These are phyloP conservation scores for Fusarium caatingaense DNA, from an alignment of 2,329 filamentous ascomycete genomes.

Conservation along the genomic window DNA sequence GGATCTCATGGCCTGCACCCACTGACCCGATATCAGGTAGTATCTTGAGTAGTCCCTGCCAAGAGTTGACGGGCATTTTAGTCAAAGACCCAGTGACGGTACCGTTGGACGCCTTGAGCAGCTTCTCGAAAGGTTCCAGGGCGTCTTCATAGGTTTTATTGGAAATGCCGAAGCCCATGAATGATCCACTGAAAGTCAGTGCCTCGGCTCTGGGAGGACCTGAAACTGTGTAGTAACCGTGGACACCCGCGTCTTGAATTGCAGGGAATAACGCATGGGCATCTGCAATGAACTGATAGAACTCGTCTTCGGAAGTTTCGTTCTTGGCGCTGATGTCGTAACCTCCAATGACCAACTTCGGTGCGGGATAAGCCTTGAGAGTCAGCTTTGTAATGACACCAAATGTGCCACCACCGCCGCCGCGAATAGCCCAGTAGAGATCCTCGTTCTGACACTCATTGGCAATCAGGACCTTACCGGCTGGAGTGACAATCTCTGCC, in stretches of 20 bases:
- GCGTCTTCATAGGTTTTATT: not conserved
- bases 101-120: not conserved
- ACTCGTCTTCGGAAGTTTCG: rapidly evolving
- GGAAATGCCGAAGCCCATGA: not conserved
- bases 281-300: not conserved
- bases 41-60: not conserved
- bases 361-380: not conserved
- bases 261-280: not conserved
- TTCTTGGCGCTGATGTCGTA: not conserved
- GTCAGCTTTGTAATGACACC: slow-evolving; percentile 4
- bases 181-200: not conserved
- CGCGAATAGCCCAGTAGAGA: slow-evolving; percentile 1
- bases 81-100: not conserved
- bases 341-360: not conserved
- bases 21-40: not conserved
- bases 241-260: not conserved
- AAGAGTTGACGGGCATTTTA: not conserved
- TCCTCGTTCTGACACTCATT: not conserved
- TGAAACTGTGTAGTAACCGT: not conserved
- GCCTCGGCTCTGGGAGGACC: not conserved
- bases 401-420: slow-evolving; percentile 4
- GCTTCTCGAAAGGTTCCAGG: not conserved
- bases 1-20: not conserved
- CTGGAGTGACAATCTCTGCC: not conserved
- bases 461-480: not conserved